Conservation (phyloP, 176 grass and related monocot species). For the Ananas comosus region DNA sequence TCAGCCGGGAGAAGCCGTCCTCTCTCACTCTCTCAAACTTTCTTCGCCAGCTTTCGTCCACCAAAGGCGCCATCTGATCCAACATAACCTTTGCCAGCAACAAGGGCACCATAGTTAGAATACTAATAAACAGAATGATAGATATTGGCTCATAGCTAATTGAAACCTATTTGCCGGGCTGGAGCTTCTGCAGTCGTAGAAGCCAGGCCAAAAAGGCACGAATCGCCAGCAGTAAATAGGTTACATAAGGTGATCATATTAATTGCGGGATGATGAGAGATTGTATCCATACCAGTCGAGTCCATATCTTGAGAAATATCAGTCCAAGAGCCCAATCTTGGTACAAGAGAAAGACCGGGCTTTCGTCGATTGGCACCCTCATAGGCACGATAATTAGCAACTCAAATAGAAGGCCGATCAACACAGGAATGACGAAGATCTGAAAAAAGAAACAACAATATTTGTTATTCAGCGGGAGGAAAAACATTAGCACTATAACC, state of each 20-base stretch:
- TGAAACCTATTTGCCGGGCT: background rate
- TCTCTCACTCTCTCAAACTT: constrained; percentile 96
- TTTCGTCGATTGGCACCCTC: constrained; percentile 96
- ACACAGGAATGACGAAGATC: constrained; percentile 85
- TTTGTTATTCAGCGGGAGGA: constrained; percentile 12
- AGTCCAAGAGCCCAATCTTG: constrained; percentile 97
- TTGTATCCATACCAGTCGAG: constrained; percentile 54
- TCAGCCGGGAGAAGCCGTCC: constrained; percentile 81
- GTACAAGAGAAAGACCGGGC: constrained; percentile 87
- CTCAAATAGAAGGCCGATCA: constrained; percentile 95
- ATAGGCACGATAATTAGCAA: constrained; percentile 91
- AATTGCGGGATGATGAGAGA: background rate
- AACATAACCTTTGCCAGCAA: constrained; percentile 70
- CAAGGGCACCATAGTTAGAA: constrained; percentile 1
- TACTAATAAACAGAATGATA: background rate
- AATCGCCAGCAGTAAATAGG: background rate
- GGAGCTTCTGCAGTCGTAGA: background rate
- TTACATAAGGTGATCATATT: background rate
- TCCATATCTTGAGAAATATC: constrained; percentile 98
- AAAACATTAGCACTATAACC: background rate
- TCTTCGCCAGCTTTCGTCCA: constrained; percentile 79
- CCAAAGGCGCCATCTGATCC: constrained; percentile 92
- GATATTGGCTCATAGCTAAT: background rate
- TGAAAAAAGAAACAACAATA: constrained; percentile 25
- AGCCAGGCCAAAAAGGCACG: background rate